These are phyloP conservation scores for Tuber indicum DNA, from an alignment of 495 filamentous ascomycete species.

Conservation along the genomic window DNA sequence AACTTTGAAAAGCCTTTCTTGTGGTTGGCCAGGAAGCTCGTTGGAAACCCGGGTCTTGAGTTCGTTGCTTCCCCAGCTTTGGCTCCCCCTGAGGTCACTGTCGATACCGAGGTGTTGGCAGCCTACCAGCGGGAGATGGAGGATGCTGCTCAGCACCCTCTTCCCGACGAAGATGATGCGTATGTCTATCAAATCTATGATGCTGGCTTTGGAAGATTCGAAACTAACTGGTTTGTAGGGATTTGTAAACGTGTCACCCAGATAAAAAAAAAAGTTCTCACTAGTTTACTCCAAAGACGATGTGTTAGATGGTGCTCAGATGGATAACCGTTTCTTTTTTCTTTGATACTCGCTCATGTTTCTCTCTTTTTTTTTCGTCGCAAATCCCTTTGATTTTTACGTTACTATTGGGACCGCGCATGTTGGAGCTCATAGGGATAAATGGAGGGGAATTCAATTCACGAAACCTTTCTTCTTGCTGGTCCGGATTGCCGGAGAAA, in stretches of 20 bases:
- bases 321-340: background rate
- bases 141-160: conserved; percentile 70
- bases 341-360: conserved; percentile 23
- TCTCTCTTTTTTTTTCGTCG: conserved; percentile 15
- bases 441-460: conserved; percentile 35
- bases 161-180: conserved; percentile 92
- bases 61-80: conserved; percentile 94
- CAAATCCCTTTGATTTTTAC: conserved; percentile 12
- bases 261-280: conserved; percentile 15
- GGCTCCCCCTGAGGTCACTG: conserved; percentile 81
- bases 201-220: background rate
- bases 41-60: conserved; percentile 87
- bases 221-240: conserved; percentile 25
- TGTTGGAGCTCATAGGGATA: conserved; percentile 25
- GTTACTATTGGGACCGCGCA: conserved; percentile 34
- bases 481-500: conserved; percentile 21
- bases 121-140: conserved; percentile 86
- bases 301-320: conserved; percentile 16
- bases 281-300: conserved; percentile 15
- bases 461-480: conserved; percentile 29
- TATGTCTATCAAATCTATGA: conserved; percentile 19
- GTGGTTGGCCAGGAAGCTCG: conserved; percentile 97
- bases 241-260: conserved; percentile 33
- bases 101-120: conserved; percentile 73
- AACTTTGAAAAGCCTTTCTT: conserved; percentile 99